Evolutionary conservation across 192 early-diverging fungal species (phyloP), one percentile per base, ranked within the genome.

Genomic region (Allomyces macrogynus): DNA sequence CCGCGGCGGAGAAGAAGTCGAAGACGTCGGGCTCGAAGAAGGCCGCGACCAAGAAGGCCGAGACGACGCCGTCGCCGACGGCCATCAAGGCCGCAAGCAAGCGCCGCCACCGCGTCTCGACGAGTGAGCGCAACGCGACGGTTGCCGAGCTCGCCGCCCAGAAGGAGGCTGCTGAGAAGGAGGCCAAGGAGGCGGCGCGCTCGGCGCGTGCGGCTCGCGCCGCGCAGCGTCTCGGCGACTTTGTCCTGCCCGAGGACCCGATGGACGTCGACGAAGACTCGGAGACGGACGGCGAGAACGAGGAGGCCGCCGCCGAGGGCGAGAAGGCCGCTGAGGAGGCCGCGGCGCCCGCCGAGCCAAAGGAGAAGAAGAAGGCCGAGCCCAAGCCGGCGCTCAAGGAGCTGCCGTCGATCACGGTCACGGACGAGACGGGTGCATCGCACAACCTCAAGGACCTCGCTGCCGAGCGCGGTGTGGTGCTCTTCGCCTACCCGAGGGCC

Each of bases 401-500:
- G 49, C 16, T 57, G 49, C 14, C 14, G 24, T 62, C 27, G 24
- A 62, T 24, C 23, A 14, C 24, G 7, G 32, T 40, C 32, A 40
- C 24, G 61, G 61, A 61, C 61, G 22, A 61, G 62, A 62, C 24
- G 14, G 62, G 62, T 62, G 14, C 16, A 11, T 24, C 62, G 24
- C 24, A n/a, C 62, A 62, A 62, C 14, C 20, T 22, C 24, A 16
- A 62, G 14, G 62, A 62, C 3, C 49, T 57, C 16, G 49, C 49
- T n/a, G 49, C 12, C 16, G 12, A 14, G 16, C 12, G 14, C 26
- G 72, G 72, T 27, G 24, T 74, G 1, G 72, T 74, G 11, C 60
- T 74, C n/a, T 74, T 74, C 42, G 63, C 71, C 43, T 74, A 74
- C 63, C 72, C 72, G 18, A 72, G 65, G 61, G 72, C 72, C n/a